phyloP scores from a whole-genome alignment of 305 asterid genomes.

The Ajuga reptans region DNA sequence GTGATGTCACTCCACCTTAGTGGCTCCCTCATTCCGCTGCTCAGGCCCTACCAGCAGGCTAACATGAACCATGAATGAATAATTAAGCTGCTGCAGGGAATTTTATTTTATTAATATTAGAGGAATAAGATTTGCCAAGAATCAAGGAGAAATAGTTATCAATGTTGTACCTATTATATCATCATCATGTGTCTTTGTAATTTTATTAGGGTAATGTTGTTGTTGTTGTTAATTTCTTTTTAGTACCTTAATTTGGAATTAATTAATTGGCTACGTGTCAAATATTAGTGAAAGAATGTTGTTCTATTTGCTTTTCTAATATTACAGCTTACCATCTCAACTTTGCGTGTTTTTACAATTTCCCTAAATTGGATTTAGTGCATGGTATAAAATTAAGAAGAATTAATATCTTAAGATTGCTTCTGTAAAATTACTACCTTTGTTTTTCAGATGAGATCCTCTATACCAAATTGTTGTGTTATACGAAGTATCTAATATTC shows the following conservation, averaged over 20 bases:
- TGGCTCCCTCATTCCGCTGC: slow-evolving; percentile 47
- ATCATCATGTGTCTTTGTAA: neutral
- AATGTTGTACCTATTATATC: too few relatives aligned
- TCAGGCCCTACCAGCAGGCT: slow-evolving; percentile 35
- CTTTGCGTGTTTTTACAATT: too few relatives aligned
- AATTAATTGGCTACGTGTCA: slow-evolving; percentile 6
- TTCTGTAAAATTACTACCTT: too few relatives aligned
- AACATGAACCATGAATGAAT: neutral
- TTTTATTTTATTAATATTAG: too few relatives aligned
- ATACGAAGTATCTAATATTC: too few relatives aligned
- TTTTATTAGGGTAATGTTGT: slow-evolving; percentile 9
- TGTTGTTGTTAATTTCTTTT: neutral
- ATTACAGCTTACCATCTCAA: too few relatives aligned
- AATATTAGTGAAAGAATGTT: slow-evolving; percentile 21
- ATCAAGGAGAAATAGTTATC: neutral
- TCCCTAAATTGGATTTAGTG: too few relatives aligned
- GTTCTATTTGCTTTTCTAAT: slow-evolving; percentile 16
- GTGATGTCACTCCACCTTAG: slow-evolving; percentile 73
- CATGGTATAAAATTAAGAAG: too few relatives aligned
- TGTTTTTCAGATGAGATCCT: too few relatives aligned
- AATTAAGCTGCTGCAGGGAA: too few relatives aligned
- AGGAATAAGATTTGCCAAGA: slow-evolving; percentile 19
- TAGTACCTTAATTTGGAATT: slow-evolving; percentile 5
- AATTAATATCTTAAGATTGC: too few relatives aligned
- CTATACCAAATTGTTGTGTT: too few relatives aligned